Conservation (phyloP, 1,284 basidiomycete species). For the Heterobasidion irregulare region DNA sequence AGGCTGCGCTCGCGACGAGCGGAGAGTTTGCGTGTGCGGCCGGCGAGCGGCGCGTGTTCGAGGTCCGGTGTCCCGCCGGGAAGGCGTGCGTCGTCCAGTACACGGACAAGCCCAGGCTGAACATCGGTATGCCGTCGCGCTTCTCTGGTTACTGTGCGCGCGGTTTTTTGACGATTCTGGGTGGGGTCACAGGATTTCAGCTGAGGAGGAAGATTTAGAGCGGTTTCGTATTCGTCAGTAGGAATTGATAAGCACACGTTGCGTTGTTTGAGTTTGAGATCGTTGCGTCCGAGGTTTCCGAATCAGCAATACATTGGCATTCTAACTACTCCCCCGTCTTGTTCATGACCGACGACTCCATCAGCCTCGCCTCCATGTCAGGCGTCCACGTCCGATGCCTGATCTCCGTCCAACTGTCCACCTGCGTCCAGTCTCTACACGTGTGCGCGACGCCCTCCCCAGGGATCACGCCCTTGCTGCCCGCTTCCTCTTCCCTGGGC, state of each 20-base stretch:
- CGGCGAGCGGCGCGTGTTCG: background rate
- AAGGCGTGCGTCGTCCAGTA: background rate
- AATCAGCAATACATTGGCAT: too few species aligned
- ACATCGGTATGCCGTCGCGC: background rate
- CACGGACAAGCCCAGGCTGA: background rate
- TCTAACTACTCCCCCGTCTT: too few species aligned
- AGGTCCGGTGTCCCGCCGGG: background rate
- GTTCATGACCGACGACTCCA: background rate
- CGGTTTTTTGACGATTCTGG: background rate
- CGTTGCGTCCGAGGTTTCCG: too few species aligned
- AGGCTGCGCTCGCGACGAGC: background rate
- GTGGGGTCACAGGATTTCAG: background rate
- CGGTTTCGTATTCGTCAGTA: too few species aligned
- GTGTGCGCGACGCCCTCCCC: background rate
- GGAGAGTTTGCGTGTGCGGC: background rate
- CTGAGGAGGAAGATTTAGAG: background rate
- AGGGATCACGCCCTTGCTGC: background rate
- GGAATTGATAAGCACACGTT: too few species aligned
- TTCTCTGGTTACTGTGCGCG: background rate
- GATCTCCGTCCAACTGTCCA: background rate
- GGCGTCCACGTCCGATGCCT: background rate
- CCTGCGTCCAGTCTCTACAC: constrained; percentile 1
- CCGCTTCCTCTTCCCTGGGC: background rate
- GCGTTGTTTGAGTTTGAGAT: too few species aligned
- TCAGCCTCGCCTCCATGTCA: background rate